Base-by-base conservation (phyloP, 805 yeast species). In the Kodamaea leandrae region DNA sequence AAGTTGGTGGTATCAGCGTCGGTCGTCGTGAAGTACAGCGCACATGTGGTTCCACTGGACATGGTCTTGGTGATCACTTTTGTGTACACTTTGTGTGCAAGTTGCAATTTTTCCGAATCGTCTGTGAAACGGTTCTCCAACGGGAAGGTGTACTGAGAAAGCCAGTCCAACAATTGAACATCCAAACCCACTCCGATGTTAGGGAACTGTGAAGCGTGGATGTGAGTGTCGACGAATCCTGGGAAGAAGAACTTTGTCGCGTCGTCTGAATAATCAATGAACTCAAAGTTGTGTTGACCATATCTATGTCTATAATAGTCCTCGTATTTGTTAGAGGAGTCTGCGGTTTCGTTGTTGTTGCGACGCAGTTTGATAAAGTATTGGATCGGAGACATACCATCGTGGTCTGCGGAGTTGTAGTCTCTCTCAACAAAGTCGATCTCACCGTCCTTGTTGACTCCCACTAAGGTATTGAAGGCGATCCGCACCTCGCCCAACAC, bases 21-120 rank as follows among this genome's bases (percentile, higher is more conserved):
- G 34, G 87, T 82, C 0, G 98, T 89, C 3, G 97, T 91, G 60
- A 81, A 93, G 64, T 93, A 93, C 0, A 95, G 75, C 0, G 96
- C 96, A 42, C 91, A 81, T 1, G 99, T 93, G 1, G 98, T 93
- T 15, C 99, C 99, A 56, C 81, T 72, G 2, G 58, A 54, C 47
- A 93, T 64, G 0, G 96, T 86, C 42, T 83, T 78, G 3, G 63
- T 53, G n/a, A 93, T 78, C 4, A 84, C 85, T 49, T 73, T 76
- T 10, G 72, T 50, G 58, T 91, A 93, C 1, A 90, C 81, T 5
- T 68, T 57, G 9, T 62, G 49, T 0, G 96, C 96, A 34, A 72
- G 57, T 1, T 58, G 53, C 16, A 74, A 50, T 47, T 83, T 77
- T 14, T 62, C 65, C 1, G 41, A 20, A 17, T 44, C 41, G 23